Conservation (phyloP, 768 basidiomycete genomes). For the Phallus indusiatus region DNA sequence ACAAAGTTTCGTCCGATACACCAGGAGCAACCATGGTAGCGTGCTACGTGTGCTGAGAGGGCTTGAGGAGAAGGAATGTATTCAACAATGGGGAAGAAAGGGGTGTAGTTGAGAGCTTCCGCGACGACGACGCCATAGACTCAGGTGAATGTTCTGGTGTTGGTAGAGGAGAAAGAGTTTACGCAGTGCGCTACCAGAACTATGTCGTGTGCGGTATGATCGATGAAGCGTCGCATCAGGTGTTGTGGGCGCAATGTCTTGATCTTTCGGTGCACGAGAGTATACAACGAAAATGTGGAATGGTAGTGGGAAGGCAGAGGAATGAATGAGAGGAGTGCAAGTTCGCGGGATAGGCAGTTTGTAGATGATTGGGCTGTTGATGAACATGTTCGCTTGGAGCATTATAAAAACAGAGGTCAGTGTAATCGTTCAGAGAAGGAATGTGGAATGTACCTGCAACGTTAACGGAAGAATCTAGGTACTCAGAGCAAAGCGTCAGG, state of each 20-base stretch:
- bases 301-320: slow-evolving; percentile 11
- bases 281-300: slow-evolving; percentile 16
- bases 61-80: slow-evolving; percentile 22
- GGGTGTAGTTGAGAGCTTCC: slow-evolving; percentile 14
- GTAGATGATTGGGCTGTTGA: neutral
- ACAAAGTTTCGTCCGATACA: slow-evolving; percentile 6
- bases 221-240: slow-evolving; percentile 12
- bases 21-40: slow-evolving; percentile 8
- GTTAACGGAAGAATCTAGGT: no score
- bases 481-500: no score
- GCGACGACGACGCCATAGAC: neutral
- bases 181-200: slow-evolving; percentile 12
- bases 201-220: slow-evolving; percentile 19
- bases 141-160: neutral
- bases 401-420: neutral
- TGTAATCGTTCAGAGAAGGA: no score
- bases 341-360: slow-evolving; percentile 22
- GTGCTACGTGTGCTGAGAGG: slow-evolving; percentile 9
- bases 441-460: no score
- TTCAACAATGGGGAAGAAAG: slow-evolving; percentile 14
- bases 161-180: slow-evolving; percentile 6
- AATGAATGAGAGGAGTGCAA: slow-evolving; percentile 18
- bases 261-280: neutral
- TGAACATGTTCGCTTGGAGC: neutral
- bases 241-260: neutral